These are phyloP conservation scores for Lodderomyces orthopsilosis DNA, from an alignment of 1,139 yeast genomes.

Conservation along the genomic window DNA sequence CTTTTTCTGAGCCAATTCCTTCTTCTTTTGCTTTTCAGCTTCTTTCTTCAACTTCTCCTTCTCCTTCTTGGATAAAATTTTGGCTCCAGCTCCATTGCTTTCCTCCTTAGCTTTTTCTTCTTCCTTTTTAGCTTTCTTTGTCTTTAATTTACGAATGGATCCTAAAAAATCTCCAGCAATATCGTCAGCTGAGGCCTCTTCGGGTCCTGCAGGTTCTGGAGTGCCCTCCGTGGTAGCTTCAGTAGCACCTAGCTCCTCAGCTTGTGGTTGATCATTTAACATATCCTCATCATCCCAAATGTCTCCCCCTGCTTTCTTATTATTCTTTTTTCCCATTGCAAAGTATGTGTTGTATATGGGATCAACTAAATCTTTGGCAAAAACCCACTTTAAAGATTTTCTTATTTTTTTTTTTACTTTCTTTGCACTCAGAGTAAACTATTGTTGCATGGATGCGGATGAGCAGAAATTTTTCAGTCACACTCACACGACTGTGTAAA, in stretches of 20 bases:
- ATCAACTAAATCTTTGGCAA: background rate
- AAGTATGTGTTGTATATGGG: background rate
- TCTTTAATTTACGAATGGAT: constrained; percentile 75
- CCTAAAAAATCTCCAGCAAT: constrained; percentile 71
- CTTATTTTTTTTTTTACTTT: background rate
- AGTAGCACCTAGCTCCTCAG: constrained; percentile 50
- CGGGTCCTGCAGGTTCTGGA: constrained; percentile 28
- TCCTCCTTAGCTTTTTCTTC: constrained; percentile 46
- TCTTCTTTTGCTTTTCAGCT: constrained; percentile 91
- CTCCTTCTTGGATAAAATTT: constrained; percentile 89
- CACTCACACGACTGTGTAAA: constrained; percentile 8
- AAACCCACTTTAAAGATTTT: background rate
- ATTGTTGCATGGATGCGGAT: constrained; percentile 1
- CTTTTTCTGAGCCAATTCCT: constrained; percentile 85
- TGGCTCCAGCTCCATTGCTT: constrained; percentile 49
- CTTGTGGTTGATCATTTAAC: constrained; percentile 54
- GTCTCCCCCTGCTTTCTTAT: constrained; percentile 59
- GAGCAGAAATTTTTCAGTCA: constrained; percentile 5
- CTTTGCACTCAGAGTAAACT: background rate
- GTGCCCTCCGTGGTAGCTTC: constrained; percentile 15
- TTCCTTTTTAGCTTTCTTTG: constrained; percentile 63
- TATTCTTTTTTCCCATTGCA: constrained; percentile 50
- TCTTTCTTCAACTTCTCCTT: constrained; percentile 98
- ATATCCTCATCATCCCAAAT: constrained; percentile 78
- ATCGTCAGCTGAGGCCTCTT: constrained; percentile 40